Evolutionary conservation across 176 grass and related monocot genomes (phyloP), one percentile per base, ranked within the genome.

Genomic region (Saccharum officinarum): DNA sequence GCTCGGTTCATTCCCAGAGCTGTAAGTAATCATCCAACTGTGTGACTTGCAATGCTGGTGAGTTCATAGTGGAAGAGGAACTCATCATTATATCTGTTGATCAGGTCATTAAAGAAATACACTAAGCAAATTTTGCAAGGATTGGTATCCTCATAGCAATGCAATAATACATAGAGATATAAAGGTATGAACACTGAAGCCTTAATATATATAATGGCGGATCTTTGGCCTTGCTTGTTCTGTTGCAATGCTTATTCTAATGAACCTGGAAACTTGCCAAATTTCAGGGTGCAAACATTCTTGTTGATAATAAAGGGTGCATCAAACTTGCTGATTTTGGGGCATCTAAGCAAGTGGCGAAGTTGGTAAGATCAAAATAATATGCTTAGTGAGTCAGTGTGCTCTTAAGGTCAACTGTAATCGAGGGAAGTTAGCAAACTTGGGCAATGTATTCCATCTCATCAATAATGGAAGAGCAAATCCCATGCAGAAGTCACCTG

Each of bases 291-390:
- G 97, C 97, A 81, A 99, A 99, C 62, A 99, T 99, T 91, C 97
- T 99, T 82, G 94, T 99, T 10, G 97, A 99, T 85, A 96, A 99
- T 81, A 99, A 99, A 87, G 97, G 97, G 15, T 99, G 97, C 88
- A 96, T 99, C 82, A 99, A 99, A 62, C 92, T 99, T 69, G 94
- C 97, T 10, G 97, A 99, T 91, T 99, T 99, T 89, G 97, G 97
- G 45, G 97, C 97, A 85, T 99, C 97, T 40, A 96, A 96, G 77
- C 89, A 99, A 99, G 94, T 99, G 38, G 97, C 90, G 13, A 94
- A 94, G 84, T 82, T 99, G 97, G 97, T 99, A 86, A 67, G 88
- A 68, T 47, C 15, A 62, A 54, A 60, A 44, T 44, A 22, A 25
- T 36, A 67, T 82, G 28, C 47, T 55, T n/a, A 46, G 1, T 82